Percentiles rank a stretch among this genome's conserved stretches.
These are phyloP conservation scores for Ceratobasidium papillatum DNA, from an alignment of 1,284 basidiomycete species.

Conservation along the genomic window DNA sequence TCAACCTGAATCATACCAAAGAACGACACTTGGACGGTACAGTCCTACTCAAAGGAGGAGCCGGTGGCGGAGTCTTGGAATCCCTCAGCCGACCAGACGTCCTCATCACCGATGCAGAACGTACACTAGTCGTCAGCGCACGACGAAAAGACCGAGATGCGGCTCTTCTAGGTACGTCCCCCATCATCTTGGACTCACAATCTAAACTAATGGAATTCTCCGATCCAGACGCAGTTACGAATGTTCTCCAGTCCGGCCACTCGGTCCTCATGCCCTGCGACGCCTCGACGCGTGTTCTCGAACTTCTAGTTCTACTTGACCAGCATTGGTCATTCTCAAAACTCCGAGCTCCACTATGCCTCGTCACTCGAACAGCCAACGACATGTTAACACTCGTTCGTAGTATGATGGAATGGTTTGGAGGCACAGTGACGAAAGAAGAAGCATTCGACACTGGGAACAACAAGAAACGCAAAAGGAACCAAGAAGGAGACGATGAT, in stretches of 20 bases:
- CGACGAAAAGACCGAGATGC: slow-evolving; percentile 92
- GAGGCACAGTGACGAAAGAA: slow-evolving; percentile 89
- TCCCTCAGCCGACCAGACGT: slow-evolving; percentile 89
- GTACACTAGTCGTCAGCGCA: slow-evolving; percentile 81
- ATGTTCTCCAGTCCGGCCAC: slow-evolving; percentile 77
- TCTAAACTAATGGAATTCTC: slow-evolving; percentile 40
- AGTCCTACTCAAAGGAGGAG: slow-evolving; percentile 69
- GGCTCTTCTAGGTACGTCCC: slow-evolving; percentile 77
- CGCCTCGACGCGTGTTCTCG: slow-evolving; percentile 90
- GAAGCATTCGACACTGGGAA: slow-evolving; percentile 58
- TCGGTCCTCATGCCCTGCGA: slow-evolving; percentile 93
- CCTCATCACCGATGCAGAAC: slow-evolving; percentile 92
- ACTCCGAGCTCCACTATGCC: slow-evolving; percentile 79
- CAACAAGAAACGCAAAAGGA: slow-evolving; percentile 65
- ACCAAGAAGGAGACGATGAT: slow-evolving; percentile 75
- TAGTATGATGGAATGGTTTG: slow-evolving; percentile 99
- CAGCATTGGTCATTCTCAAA: slow-evolving; percentile 95
- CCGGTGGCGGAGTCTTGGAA: slow-evolving; percentile 78
- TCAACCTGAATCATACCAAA: slow-evolving; percentile 95
- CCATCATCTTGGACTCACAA: neutral
- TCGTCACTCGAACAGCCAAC: slow-evolving; percentile 87
- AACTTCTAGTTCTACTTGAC: slow-evolving; percentile 93
- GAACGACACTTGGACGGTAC: slow-evolving; percentile 97
- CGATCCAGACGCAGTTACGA: slow-evolving; percentile 78
- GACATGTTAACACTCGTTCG: slow-evolving; percentile 96